These are phyloP conservation scores for Aphanomyces stellatus DNA, from an alignment of 352 stramenopile genomes.

Conservation along the genomic window DNA sequence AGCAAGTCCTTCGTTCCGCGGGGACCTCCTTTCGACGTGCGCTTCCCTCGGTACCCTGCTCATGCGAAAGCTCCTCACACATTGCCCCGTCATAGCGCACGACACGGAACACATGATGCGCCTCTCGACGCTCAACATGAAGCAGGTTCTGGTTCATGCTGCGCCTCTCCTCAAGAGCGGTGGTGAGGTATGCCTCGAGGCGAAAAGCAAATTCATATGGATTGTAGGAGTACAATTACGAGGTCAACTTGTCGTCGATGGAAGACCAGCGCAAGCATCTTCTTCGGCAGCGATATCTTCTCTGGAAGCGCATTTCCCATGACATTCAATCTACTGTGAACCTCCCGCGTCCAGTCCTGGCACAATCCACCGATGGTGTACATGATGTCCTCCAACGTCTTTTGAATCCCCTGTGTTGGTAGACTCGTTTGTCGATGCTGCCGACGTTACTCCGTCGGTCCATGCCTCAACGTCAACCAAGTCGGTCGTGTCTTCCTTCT, in stretches of 20 bases:
- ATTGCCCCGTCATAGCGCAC: conserved; percentile 30
- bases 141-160: conserved; percentile 44
- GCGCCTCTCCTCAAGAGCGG: conserved; percentile 62
- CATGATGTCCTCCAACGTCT: too few relatives aligned
- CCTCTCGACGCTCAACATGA: conserved; percentile 47
- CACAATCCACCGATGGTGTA: conserved; percentile 48
- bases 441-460: background rate
- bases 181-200: conserved; percentile 38
- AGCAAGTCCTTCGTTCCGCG: conserved; percentile 24
- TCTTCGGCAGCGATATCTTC: conserved; percentile 50
- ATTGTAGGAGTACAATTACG: conserved; percentile 64
- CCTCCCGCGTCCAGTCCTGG: conserved; percentile 37
- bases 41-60: conserved; percentile 35
- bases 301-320: conserved; percentile 63
- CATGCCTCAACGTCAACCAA: conserved; percentile 24
- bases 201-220: background rate
- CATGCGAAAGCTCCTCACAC: conserved; percentile 23
- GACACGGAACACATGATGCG: conserved; percentile 28
- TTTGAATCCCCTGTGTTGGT: too few relatives aligned
- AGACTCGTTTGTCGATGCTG: background rate
- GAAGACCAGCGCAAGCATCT: conserved; percentile 42
- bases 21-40: background rate
- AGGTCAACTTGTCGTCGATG: conserved; percentile 38
- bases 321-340: background rate
- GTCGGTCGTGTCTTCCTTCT: background rate